Evolutionary conservation across 2,329 filamentous ascomycete genomes (phyloP), one percentile per base, ranked within the genome.

Genomic region (Exserohilum turcica): DNA sequence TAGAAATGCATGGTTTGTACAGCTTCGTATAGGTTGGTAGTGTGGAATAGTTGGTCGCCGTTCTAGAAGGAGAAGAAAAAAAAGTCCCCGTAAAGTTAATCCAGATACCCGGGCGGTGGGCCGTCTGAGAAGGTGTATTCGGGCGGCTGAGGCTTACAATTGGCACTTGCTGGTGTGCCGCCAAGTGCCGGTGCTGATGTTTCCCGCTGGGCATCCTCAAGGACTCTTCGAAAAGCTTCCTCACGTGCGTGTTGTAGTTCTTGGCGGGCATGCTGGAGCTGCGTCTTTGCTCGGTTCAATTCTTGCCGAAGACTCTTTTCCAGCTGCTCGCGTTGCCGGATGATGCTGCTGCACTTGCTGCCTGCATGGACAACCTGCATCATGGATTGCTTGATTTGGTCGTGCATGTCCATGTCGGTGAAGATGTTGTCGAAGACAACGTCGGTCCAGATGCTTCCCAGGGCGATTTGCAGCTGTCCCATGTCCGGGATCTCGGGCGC

Each of bases 371-470:
- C 52, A 6, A 72, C 52, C 47, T 79, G 73, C 21, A 47, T 48
- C 35, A 74, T 70, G 3, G 76, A 79, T 13, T 73, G 64, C 60
- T 81, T 78, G 54, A 85, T 80, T 66, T 82, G 77, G 10, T 81
- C 74, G 55, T 81, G 80, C 65, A 83, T 82, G 2, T 75, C 74
- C 72, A 80, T 77, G 52, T 84, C 81, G 7, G 75, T 77, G 60
- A 82, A 81, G 52, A 83, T 77, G 43, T 82, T 83, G 60, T 84
- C 80, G 59, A 84, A 83, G n/a, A 84, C 73, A 2, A 84, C 73
- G 54, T 84, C 81, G 6, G 73, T 74, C 66, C 83, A 75, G 12
- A 82, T 72, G 48, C 68, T 75, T 0, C 79, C 79, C 35, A 78
- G 73, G 0, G 78, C 76, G 40, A 84, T 78, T 16, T 67, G 67